Base-by-base conservation (phyloP, 1,284 basidiomycete species). In the Erythrobasidium hasegawianum region DNA sequence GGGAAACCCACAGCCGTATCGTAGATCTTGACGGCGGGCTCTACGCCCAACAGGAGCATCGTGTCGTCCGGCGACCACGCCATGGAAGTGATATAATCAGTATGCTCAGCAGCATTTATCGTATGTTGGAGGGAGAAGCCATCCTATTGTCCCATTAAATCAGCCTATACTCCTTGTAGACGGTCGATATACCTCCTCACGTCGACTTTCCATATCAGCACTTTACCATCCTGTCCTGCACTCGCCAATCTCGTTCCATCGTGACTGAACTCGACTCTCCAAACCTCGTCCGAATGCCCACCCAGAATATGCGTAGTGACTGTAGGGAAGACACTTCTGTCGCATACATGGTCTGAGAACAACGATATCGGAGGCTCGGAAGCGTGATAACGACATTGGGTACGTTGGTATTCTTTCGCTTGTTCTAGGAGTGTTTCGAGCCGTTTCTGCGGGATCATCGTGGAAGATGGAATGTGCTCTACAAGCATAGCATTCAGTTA, bases 221-320 rank as follows among this genome's bases (percentile, higher is more conserved):
- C 91, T 1, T 83, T 83, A 78, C 84, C 85, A 77, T 97, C 94
- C 75, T 85, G 89, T 67, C 94, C 89, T 39, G 87, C 89, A 70
- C 87, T 93, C 14, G 94, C 96, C 40, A 98, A 81, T 73, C 84
- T 86, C 54, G 79, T 79, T 2, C 96, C 95, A 75, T 88, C 86
- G 73, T 92, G 89, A 76, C 92, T 96, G 90, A 94, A 98, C 75
- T 87, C 87, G 69, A 97, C 79, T 73, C 89, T 86, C 94, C 95
- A 98, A 14, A 98, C 92, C 77, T 98, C 92, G 75, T 97, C 90
- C 13, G 81, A 83, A 77, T 98, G 95, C 33, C 87, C 89, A 45
- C 86, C 83, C 54, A 97, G 80, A 45, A 93, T 86, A 24, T 87
- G 86, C 1, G 90, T 91, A 8, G 89, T 91, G 27, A 87, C 81